A percentile compares a stretch with the other conserved stretches of the same genome.
These are phyloP conservation scores for Coccomyxa sp. DNA, from an alignment of 139 green algal species.

Conservation along the genomic window DNA sequence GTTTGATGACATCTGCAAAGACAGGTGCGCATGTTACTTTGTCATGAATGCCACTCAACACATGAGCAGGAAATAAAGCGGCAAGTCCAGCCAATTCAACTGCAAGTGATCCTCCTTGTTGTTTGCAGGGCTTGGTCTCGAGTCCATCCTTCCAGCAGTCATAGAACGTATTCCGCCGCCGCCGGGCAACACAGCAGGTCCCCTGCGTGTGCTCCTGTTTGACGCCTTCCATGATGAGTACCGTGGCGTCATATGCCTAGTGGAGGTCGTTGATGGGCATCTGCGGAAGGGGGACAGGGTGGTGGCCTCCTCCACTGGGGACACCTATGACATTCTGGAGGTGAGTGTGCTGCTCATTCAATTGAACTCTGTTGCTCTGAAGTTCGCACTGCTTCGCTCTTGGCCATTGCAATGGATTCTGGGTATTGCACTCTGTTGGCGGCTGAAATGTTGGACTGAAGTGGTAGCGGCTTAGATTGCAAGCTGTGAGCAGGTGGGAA, in stretches of 20 bases:
- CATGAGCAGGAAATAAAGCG: too few relatives aligned
- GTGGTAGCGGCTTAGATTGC: too few relatives aligned
- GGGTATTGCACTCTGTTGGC: too few relatives aligned
- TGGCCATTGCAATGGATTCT: too few relatives aligned
- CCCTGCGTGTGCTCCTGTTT: conserved; percentile 78
- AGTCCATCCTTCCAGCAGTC: conserved; percentile 66
- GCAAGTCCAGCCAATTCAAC: too few relatives aligned
- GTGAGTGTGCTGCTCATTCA: conserved; percentile 7
- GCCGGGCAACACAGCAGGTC: conserved; percentile 20
- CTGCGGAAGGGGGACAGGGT: conserved; percentile 53
- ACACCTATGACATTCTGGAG: conserved; percentile 70
- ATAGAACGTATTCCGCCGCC: conserved; percentile 61
- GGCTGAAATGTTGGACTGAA: too few relatives aligned
- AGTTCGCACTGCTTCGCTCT: too few relatives aligned
- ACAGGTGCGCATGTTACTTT: conserved; percentile 19
- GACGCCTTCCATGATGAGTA: conserved; percentile 90
- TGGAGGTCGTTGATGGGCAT: conserved; percentile 72
- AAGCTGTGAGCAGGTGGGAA: conserved; percentile 41
- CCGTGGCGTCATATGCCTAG: conserved; percentile 58
- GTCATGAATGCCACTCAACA: too few relatives aligned
- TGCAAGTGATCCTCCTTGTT: too few relatives aligned
- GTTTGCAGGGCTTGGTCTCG: conserved; percentile 43
- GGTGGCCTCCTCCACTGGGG: conserved; percentile 37
- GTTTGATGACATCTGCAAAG: conserved; percentile 66
- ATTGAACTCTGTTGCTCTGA: too few relatives aligned